These are phyloP conservation scores for Schizochytrium sp. DNA, from an alignment of 108 stramenopile genomes.

Conservation along the genomic window DNA sequence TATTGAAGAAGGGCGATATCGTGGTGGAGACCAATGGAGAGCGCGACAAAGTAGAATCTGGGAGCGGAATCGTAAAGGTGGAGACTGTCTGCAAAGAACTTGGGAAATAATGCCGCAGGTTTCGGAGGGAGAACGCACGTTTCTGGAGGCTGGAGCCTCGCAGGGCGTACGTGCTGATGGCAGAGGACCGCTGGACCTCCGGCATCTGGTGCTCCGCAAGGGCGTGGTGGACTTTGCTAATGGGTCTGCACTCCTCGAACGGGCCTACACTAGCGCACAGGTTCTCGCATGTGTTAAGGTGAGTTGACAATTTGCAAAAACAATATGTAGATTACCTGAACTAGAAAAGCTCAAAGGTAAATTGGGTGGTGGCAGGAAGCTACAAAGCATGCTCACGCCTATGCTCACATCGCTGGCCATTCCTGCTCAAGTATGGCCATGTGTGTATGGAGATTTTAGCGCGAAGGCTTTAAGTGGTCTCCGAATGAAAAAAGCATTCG, in stretches of 20 bases:
- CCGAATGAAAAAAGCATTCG: no score
- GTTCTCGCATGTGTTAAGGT: conserved; percentile 50
- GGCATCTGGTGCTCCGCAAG: conserved; percentile 41
- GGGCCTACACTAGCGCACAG: conserved; percentile 3
- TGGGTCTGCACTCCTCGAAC: conserved; percentile 43
- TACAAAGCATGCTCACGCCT: no score
- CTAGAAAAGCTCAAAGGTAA: no score
- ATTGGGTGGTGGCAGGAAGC: no score
- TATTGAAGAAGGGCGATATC: no score
- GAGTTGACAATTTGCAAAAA: neutral
- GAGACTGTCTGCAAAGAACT: neutral
- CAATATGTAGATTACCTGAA: no score
- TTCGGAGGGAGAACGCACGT: conserved; percentile 1
- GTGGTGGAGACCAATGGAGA: no score
- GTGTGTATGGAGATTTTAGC: no score
- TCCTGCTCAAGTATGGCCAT: no score
- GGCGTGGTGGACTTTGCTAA: conserved; percentile 50
- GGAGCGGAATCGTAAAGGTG: neutral
- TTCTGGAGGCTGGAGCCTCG: conserved; percentile 29
- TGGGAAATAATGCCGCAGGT: neutral
- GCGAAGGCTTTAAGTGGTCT: no score
- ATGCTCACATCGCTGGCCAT: no score
- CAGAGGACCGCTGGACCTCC: conserved; percentile 43
- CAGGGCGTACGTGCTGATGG: conserved; percentile 42
- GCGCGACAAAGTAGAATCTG: neutral